Conservation (phyloP, 768 basidiomycete species). For the Daedaleopsis sinensis region DNA sequence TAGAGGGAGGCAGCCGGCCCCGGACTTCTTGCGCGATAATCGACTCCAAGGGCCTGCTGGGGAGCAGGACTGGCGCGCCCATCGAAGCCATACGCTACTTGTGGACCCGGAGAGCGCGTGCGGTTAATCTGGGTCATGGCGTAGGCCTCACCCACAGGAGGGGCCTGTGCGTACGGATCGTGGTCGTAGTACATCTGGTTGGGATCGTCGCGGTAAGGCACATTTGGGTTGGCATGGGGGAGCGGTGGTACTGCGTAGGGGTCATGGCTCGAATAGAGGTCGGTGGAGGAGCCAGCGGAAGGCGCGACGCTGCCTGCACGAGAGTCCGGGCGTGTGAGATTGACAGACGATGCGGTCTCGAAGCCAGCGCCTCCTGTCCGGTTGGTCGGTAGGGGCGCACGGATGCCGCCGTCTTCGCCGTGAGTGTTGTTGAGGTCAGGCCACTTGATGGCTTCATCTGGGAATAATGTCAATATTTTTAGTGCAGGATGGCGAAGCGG, state of each 20-base stretch:
- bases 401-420: constrained; percentile 30
- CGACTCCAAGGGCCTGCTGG: constrained; percentile 10
- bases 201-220: constrained; percentile 77
- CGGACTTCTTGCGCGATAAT: constrained; percentile 22
- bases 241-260: constrained; percentile 85
- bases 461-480: constrained; percentile 3
- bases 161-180: constrained; percentile 83
- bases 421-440: constrained; percentile 84
- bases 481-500: neutral
- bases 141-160: constrained; percentile 66
- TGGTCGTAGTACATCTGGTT: constrained; percentile 52
- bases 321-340: constrained; percentile 52
- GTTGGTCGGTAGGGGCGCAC: constrained; percentile 59
- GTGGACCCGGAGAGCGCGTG: constrained; percentile 30
- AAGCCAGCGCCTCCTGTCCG: constrained; percentile 75
- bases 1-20: constrained; percentile 15
- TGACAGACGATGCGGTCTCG: constrained; percentile 64
- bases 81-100: constrained; percentile 15
- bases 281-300: constrained; percentile 47
- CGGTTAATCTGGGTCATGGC: constrained; percentile 69
- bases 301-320: constrained; percentile 50
- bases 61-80: constrained; percentile 19
- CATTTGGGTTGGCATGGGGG: constrained; percentile 76
- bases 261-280: constrained; percentile 47
- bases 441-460: constrained; percentile 90